These are phyloP conservation scores for Colletotrichum ledebouriae DNA, from an alignment of 2,329 filamentous ascomycete species.

Conservation along the genomic window DNA sequence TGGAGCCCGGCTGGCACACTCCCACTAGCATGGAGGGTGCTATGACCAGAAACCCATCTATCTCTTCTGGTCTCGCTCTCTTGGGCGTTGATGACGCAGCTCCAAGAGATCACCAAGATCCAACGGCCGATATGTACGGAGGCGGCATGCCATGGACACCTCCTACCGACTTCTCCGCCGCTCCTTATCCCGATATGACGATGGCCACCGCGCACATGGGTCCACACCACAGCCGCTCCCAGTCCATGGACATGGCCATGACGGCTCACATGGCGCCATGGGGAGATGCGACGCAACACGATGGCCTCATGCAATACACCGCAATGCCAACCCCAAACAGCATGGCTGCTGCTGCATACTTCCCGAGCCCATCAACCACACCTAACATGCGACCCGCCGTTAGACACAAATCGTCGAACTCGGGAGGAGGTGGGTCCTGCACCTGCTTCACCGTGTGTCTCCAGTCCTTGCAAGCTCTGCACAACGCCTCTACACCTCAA, in stretches of 20 bases:
- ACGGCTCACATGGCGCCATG: slow-evolving; percentile 48
- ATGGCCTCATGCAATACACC: slow-evolving; percentile 50
- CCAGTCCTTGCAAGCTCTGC: slow-evolving; percentile 61
- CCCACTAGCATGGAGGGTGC: slow-evolving; percentile 52
- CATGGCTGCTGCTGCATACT: slow-evolving; percentile 52
- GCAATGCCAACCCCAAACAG: slow-evolving; percentile 53
- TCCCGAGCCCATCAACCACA: slow-evolving; percentile 56
- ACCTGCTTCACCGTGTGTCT: slow-evolving; percentile 62
- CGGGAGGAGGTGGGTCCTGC: slow-evolving; percentile 52
- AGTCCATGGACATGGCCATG: slow-evolving; percentile 54
- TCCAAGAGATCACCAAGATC: slow-evolving; percentile 41
- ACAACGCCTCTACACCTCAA: slow-evolving; percentile 57
- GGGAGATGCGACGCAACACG: slow-evolving; percentile 48
- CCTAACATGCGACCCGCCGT: slow-evolving; percentile 51
- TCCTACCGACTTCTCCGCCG: slow-evolving; percentile 51
- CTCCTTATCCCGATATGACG: slow-evolving; percentile 51
- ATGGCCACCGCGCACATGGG: slow-evolving; percentile 47
- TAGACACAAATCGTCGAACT: slow-evolving; percentile 43
- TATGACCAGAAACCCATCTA: slow-evolving; percentile 52
- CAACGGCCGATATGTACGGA: slow-evolving; percentile 52
- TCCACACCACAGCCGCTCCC: slow-evolving; percentile 50
- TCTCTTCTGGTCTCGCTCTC: slow-evolving; percentile 51
- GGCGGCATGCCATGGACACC: slow-evolving; percentile 57
- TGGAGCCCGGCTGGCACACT: slow-evolving; percentile 56
- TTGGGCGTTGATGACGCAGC: slow-evolving; percentile 49